A percentile compares a stretch with the other conserved stretches of the same genome.
These are phyloP conservation scores for Blastomyces percursus DNA, from an alignment of 2,329 filamentous ascomycete genomes.

Conservation along the genomic window DNA sequence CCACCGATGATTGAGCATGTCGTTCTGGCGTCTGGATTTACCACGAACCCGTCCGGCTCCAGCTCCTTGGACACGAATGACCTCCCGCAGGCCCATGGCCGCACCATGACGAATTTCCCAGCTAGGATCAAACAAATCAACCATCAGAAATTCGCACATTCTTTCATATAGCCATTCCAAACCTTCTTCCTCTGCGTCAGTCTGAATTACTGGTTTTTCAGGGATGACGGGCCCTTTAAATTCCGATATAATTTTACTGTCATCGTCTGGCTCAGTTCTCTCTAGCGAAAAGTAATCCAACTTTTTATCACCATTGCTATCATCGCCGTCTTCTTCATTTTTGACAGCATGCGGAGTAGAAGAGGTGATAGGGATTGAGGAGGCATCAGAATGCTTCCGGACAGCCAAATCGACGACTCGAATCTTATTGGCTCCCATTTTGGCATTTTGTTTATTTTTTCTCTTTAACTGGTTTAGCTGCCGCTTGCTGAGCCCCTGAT, in stretches of 20 bases:
- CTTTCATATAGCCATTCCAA: constrained; percentile 89
- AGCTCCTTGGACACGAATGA: constrained; percentile 79
- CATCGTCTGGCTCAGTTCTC: constrained; percentile 68
- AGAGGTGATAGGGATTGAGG: constrained; percentile 43
- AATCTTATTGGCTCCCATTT: constrained; percentile 80
- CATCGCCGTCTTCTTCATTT: constrained; percentile 44
- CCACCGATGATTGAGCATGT: constrained; percentile 70
- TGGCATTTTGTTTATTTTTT: constrained; percentile 81
- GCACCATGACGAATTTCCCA: constrained; percentile 97
- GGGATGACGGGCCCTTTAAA: constrained; percentile 76
- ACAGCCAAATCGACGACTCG: constrained; percentile 78
- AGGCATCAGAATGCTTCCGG: constrained; percentile 51
- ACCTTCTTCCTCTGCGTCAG: constrained; percentile 64
- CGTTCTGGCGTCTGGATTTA: constrained; percentile 63
- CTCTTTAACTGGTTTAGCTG: constrained; percentile 92
- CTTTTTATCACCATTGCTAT: constrained; percentile 51
- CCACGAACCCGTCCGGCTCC: constrained; percentile 70
- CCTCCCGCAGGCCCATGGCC: constrained; percentile 85
- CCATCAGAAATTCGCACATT: constrained; percentile 82
- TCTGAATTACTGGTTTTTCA: constrained; percentile 76
- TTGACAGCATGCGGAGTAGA: constrained; percentile 48
- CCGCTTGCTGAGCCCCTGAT: constrained; percentile 70
- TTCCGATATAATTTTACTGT: constrained; percentile 83
- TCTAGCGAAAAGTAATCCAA: constrained; percentile 88
- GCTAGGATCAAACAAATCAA: constrained; percentile 83